These are phyloP conservation scores for Lactarius hatsudake DNA, from an alignment of 768 basidiomycete genomes.

Conservation along the genomic window DNA sequence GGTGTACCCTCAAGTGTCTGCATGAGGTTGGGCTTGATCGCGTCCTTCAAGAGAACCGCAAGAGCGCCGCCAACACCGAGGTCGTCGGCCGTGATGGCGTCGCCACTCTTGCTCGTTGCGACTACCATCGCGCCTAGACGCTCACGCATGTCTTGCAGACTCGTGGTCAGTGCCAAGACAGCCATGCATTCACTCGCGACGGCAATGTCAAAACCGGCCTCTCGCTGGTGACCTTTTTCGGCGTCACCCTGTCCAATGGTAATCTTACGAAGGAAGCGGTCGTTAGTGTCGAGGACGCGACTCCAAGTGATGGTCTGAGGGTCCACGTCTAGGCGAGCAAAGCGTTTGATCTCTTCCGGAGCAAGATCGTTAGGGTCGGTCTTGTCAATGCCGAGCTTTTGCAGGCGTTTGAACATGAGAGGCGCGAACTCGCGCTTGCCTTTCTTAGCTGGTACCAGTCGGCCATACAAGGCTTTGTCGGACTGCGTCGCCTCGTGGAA, in stretches of 20 bases:
- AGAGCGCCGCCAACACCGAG: conserved; percentile 93
- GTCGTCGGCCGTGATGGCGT: conserved; percentile 94
- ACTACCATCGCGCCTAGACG: conserved; percentile 96
- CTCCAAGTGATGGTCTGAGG: conserved; percentile 94
- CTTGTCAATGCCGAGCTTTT: conserved; percentile 95
- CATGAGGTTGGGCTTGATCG: conserved; percentile 99
- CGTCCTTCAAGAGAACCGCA: conserved; percentile 96
- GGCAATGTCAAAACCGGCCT: conserved; percentile 93
- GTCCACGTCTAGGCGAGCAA: conserved; percentile 91
- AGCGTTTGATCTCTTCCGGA: conserved; percentile 85
- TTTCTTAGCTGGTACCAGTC: conserved; percentile 90
- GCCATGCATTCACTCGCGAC: conserved; percentile 99
- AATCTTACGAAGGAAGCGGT: conserved; percentile 93
- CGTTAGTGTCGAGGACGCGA: conserved; percentile 94
- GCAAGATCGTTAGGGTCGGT: conserved; percentile 89
- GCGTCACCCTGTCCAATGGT: conserved; percentile 88
- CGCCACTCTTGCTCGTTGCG: conserved; percentile 86
- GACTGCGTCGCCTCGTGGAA: conserved; percentile 96
- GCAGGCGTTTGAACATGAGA: conserved; percentile 91
- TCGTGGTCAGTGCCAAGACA: conserved; percentile 87
- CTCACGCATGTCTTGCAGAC: conserved; percentile 87
- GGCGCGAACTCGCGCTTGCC: conserved; percentile 93
- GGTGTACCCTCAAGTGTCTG: conserved; percentile 97
- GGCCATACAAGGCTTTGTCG: conserved; percentile 92
- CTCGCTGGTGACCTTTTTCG: conserved; percentile 85